Conservation (phyloP, 1,284 basidiomycete genomes). For the Salmacisia buchloeana region DNA sequence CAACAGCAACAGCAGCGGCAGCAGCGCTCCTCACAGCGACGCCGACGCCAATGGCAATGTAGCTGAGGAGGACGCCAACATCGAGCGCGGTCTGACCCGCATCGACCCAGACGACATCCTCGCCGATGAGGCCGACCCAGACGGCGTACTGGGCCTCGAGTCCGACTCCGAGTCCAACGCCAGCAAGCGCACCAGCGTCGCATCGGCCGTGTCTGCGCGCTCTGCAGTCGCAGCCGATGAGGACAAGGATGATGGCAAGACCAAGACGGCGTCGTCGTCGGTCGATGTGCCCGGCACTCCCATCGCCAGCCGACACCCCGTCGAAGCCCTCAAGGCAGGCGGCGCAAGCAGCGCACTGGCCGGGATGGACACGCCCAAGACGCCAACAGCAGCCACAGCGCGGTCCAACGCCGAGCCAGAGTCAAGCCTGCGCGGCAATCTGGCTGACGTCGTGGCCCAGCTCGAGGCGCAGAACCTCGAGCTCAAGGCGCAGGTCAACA, state of each 20-base stretch:
- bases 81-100: slow-evolving; percentile 24
- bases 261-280: neutral
- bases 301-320: too few species aligned
- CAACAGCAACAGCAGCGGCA: too few species aligned
- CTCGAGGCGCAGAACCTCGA: slow-evolving; percentile 76
- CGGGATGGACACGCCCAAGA: slow-evolving; percentile 4
- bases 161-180: slow-evolving; percentile 25
- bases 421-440: too few species aligned
- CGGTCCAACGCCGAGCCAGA: neutral
- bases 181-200: neutral
- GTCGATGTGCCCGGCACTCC: too few species aligned
- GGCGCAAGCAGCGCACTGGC: too few species aligned
- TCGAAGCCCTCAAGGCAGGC: too few species aligned
- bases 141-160: slow-evolving; percentile 30
- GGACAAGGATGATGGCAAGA: neutral
- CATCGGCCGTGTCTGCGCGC: neutral
- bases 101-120: slow-evolving; percentile 37
- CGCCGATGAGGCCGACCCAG: slow-evolving; percentile 38
- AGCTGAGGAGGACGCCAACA: slow-evolving; percentile 10
- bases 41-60: neutral
- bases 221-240: neutral
- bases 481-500: slow-evolving; percentile 78
- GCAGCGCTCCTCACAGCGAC: too few species aligned
- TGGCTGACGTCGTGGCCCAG: slow-evolving; percentile 71
- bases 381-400: neutral